Evolutionary conservation across 1,139 yeast species (phyloP), one percentile per base, ranked within the genome.

Genomic region (Debaryomyces psychrophilus): DNA sequence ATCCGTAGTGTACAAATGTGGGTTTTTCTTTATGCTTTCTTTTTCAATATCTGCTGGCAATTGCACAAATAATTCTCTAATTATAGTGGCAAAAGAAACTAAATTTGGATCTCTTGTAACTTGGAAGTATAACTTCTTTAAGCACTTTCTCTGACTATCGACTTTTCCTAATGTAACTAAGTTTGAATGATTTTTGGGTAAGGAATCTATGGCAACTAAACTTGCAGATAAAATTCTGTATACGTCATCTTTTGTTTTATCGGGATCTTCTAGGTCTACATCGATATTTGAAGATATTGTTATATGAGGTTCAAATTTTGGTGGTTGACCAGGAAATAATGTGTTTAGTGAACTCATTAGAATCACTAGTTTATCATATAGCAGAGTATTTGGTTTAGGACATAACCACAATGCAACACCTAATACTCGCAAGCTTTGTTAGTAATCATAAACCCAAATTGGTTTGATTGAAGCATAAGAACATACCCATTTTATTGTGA

Each of bases 401-500:
- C 86, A 82, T 41, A 86, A 79, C 95, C 96, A 88, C 48, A 88
- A 71, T 48, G 95, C 82, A 45, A 83, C 78, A 34, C 79, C 80
- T 69, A 70, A 54, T 36, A 57, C 62, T 54, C 44, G 49, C 20
- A 25, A 20, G n/a, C 37, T 46, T 43, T 11, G 54, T 59, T 59
- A 58, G 61, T 52, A 48, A 14, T 18, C 31, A n/a, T 5, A 4
- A 9, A 14, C 28, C 12, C 23, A 39, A 29, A 23, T 27, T 27
- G 15, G 8, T 11, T 35, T 25, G 12, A 33, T 12, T n/a, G 12
- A 23, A 18, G 11, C 6, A 17, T 6, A 12, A 8, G 20, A 31
- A 57, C 64, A 45, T 57, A 59, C 64, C 64, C 63, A 60, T 59
- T 31, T 36, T 42, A 8, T 11, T 20, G 5, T 29, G 14, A 2